Percentiles rank a stretch among this genome's conserved stretches.
These are phyloP conservation scores for Suillus tomentosus DNA, from an alignment of 768 basidiomycete species.

Conservation along the genomic window DNA sequence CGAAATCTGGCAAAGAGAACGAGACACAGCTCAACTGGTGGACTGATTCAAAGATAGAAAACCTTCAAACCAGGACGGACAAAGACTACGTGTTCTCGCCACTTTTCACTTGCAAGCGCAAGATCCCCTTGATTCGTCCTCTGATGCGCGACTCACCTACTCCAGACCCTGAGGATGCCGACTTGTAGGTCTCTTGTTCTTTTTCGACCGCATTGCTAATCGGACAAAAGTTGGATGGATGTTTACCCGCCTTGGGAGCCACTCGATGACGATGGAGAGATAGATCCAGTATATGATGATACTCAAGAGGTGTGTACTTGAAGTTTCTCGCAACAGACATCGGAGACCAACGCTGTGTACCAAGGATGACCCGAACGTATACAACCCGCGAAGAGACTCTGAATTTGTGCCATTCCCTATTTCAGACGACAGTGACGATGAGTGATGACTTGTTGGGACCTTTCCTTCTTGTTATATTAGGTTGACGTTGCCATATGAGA, in stretches of 20 bases:
- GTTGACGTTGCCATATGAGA: background rate
- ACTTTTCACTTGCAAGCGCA: slow-evolving; percentile 28
- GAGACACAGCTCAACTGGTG: slow-evolving; percentile 22
- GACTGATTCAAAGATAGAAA: slow-evolving; percentile 19
- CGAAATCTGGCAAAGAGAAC: slow-evolving; percentile 13
- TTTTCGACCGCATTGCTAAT: background rate
- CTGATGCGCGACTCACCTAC: slow-evolving; percentile 19
- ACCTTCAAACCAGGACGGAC: slow-evolving; percentile 21
- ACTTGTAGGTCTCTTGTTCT: slow-evolving; percentile 21
- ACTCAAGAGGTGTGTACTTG: background rate
- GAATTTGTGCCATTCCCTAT: background rate
- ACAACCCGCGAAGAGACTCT: slow-evolving; percentile 2
- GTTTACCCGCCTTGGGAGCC: slow-evolving; percentile 24
- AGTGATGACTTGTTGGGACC: background rate
- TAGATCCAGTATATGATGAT: slow-evolving; percentile 20
- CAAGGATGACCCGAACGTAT: background rate
- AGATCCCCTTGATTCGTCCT: background rate
- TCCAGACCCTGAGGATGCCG: slow-evolving; percentile 18
- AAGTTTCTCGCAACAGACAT: background rate
- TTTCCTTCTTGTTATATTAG: background rate
- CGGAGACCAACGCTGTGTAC: background rate
- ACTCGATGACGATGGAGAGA: slow-evolving; percentile 28
- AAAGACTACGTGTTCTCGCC: slow-evolving; percentile 28
- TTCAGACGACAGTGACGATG: background rate
- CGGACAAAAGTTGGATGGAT: slow-evolving; percentile 25